Base-by-base conservation (phyloP, 2,329 filamentous ascomycete genomes). In the Colletotrichum lini region DNA sequence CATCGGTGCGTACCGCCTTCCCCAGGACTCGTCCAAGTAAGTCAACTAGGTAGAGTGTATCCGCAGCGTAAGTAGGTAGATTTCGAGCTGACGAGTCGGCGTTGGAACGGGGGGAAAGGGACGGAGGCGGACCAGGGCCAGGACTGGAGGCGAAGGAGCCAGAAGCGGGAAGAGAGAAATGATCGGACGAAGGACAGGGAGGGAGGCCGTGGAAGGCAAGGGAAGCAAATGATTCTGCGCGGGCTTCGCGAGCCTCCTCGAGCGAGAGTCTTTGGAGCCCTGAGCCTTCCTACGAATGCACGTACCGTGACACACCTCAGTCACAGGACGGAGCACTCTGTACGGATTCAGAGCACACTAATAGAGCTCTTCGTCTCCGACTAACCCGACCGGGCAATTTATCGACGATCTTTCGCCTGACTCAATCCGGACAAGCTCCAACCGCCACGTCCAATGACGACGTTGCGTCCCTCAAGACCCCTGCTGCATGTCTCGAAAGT, bases 141-240 rank as follows among this genome's bases (percentile, higher is more conserved):
- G 47, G 59, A 58, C 47, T 62, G 68, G 21, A 72, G 54, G 21
- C 44, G 45, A 65, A 26, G 53, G 42, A 57, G 44, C 35, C 56
- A 52, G 40, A 72, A 63, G 61, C 44, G 67, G 68, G 67, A 61
- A 57, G 71, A 72, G 68, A 72, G 59, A 71, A 75, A 73, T 74
- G 72, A 76, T 76, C 74, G 74, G 75, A 76, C 57, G 75, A 72
- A 75, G 73, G 72, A 64, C 53, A 50, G 67, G 56, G 38, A 66
- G 63, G 49, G 42, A 67, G 40, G 65, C 49, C 49, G 42, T 67
- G 49, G 42, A 63, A 67, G 26, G 52, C 56, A 66, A 40, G 62
- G 62, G 62, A 30, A 59, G 42, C 38, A 38, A 38, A 38, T 38
- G 35, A 40, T 56, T 45, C 54, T 59, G 53, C 53, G 26, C 47